Conservation (phyloP, 768 basidiomycete genomes). For the Tricholoma bakamatsutake region DNA sequence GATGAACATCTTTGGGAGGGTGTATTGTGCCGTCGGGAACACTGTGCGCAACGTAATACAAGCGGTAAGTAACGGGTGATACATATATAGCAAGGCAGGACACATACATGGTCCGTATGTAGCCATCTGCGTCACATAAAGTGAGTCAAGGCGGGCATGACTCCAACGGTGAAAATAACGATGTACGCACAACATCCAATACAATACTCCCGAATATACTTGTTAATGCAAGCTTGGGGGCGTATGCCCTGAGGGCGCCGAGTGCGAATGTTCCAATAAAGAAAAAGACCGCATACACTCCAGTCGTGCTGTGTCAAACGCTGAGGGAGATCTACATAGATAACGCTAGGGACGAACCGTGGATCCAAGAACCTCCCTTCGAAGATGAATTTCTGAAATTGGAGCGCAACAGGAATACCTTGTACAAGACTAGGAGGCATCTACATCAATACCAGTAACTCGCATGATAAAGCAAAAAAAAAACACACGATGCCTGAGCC, state of each 20-base stretch:
- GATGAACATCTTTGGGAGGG: slow-evolving; percentile 32
- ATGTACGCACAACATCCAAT: slow-evolving; percentile 29
- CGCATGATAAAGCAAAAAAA: not conserved
- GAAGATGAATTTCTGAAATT: slow-evolving; percentile 29
- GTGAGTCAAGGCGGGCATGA: not conserved
- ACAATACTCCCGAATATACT: slow-evolving; percentile 41
- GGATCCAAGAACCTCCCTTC: slow-evolving; percentile 38
- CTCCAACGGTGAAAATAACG: not conserved
- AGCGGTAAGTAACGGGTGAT: not conserved
- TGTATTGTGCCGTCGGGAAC: slow-evolving; percentile 34
- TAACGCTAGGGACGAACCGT: slow-evolving; percentile 20
- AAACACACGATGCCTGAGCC: slow-evolving; percentile 30
- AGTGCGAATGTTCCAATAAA: slow-evolving; percentile 38
- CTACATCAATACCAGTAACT: not conserved
- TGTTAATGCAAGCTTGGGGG: slow-evolving; percentile 34
- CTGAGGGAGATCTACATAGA: not conserved
- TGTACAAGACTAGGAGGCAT: slow-evolving; percentile 18
- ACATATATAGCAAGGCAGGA: not conserved
- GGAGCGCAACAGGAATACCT: slow-evolving; percentile 21
- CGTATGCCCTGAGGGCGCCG: slow-evolving; percentile 30
- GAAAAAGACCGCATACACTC: slow-evolving; percentile 38
- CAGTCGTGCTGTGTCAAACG: slow-evolving; percentile 26
- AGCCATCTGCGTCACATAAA: slow-evolving; percentile 24
- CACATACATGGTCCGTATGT: slow-evolving; percentile 30
- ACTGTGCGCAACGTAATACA: slow-evolving; percentile 17